Conservation (phyloP, 2,329 filamentous ascomycete species). For the Trichophyton rubrum region DNA sequence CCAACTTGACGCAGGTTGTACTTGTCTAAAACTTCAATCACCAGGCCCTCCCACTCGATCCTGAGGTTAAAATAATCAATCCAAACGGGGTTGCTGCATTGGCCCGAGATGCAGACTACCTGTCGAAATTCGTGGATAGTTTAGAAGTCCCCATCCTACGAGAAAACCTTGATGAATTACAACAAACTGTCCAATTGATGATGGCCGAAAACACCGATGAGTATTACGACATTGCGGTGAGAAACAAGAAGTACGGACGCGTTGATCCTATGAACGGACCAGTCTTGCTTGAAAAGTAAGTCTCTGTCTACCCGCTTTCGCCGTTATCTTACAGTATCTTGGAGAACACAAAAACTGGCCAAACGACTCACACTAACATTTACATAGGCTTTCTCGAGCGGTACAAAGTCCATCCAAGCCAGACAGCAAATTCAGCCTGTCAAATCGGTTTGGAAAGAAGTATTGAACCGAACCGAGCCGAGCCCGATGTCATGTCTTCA, state of each 20-base stretch:
- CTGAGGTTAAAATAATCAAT: slow-evolving; percentile 74
- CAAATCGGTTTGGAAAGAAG: slow-evolving; percentile 61
- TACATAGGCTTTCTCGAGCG: slow-evolving; percentile 49
- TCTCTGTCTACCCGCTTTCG: not conserved
- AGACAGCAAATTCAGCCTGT: slow-evolving; percentile 53
- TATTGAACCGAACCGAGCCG: slow-evolving; percentile 10
- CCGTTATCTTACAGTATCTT: not conserved
- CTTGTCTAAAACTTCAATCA: slow-evolving; percentile 6
- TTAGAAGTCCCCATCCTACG: slow-evolving; percentile 79
- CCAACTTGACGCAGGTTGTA: not conserved
- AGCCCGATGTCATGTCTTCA: not conserved
- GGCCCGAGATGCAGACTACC: slow-evolving; percentile 68
- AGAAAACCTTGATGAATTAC: slow-evolving; percentile 81
- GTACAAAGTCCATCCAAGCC: slow-evolving; percentile 45
- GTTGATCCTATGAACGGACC: slow-evolving; percentile 88
- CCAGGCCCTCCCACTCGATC: slow-evolving; percentile 61
- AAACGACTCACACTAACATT: not conserved
- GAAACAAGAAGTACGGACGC: slow-evolving; percentile 86
- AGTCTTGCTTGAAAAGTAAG: slow-evolving; percentile 78
- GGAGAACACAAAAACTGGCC: slow-evolving; percentile 11
- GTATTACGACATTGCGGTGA: slow-evolving; percentile 81
- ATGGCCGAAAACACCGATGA: slow-evolving; percentile 82
- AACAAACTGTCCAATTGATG: slow-evolving; percentile 84
- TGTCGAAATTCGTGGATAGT: slow-evolving; percentile 73
- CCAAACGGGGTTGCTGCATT: slow-evolving; percentile 71